Conservation (phyloP, 2,329 filamentous ascomycete genomes). For the Huntiella bhutanensis region DNA sequence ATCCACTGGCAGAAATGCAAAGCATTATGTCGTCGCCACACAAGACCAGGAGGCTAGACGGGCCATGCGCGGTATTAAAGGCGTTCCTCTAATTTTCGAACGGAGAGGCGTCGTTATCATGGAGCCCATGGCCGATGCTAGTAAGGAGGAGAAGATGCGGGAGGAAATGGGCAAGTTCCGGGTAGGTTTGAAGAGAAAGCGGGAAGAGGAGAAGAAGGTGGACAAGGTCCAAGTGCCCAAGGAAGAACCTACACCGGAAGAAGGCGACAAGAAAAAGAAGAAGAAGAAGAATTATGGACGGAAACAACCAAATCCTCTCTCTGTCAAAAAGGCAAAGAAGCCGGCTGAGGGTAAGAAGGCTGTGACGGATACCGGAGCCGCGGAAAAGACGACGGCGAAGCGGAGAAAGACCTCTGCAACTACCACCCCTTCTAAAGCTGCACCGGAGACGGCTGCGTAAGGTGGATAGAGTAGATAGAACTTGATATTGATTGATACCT, state of each 20-base stretch:
- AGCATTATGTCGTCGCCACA: constrained; percentile 59
- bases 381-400: constrained; percentile 13
- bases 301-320: constrained; percentile 53
- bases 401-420: constrained; percentile 10
- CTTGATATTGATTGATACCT: background rate
- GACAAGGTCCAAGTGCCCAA: constrained; percentile 12
- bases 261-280: constrained; percentile 21
- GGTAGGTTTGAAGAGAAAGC: constrained; percentile 40
- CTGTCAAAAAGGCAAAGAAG: constrained; percentile 37
- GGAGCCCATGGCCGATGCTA: constrained; percentile 54
- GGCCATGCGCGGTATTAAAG: constrained; percentile 45
- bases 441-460: too few species aligned
- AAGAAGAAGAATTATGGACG: constrained; percentile 40
- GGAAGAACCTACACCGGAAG: constrained; percentile 8
- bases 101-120: constrained; percentile 54
- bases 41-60: constrained; percentile 48
- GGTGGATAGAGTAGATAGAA: background rate
- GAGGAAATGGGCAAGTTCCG: constrained; percentile 62
- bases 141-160: constrained; percentile 40
- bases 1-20: constrained; percentile 49
- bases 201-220: constrained; percentile 21
- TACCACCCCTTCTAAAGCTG: background rate
- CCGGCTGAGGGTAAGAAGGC: constrained; percentile 15
- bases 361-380: constrained; percentile 1
- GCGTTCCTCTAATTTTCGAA: constrained; percentile 62